Conservation (phyloP, 2,329 filamentous ascomycete species). For the Fonsecaea nubica region DNA sequence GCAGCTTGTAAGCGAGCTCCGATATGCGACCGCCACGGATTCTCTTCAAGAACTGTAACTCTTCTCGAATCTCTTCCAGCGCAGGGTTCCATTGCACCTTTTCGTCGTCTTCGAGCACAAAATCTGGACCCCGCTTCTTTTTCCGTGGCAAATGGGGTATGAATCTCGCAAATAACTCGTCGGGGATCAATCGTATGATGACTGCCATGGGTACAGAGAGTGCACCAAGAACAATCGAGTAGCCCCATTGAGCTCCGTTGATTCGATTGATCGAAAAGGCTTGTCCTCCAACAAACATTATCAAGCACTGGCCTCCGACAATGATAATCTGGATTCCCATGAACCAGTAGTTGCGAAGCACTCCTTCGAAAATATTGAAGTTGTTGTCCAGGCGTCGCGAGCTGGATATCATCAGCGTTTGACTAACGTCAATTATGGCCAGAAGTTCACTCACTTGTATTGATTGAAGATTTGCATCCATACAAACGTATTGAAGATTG, state of each 20-base stretch:
- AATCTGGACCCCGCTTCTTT: slow-evolving; percentile 33
- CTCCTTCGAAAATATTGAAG: slow-evolving; percentile 66
- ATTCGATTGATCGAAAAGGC: slow-evolving; percentile 61
- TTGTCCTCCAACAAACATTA: slow-evolving; percentile 63
- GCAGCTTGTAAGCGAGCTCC: slow-evolving; percentile 65
- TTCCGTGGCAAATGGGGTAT: slow-evolving; percentile 45
- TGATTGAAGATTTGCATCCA: slow-evolving; percentile 78
- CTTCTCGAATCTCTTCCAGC: slow-evolving; percentile 67
- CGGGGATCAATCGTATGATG: slow-evolving; percentile 59
- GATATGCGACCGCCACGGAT: slow-evolving; percentile 68
- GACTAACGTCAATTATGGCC: neutral
- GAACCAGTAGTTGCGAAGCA: slow-evolving; percentile 65
- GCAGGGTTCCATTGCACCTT: slow-evolving; percentile 65
- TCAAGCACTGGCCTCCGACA: slow-evolving; percentile 63
- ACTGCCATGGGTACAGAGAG: slow-evolving; percentile 60
- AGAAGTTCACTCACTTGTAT: slow-evolving; percentile 56
- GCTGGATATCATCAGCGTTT: slow-evolving; percentile 38
- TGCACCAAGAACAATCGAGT: slow-evolving; percentile 58
- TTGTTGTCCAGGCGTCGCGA: slow-evolving; percentile 68
- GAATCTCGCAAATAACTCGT: slow-evolving; percentile 54
- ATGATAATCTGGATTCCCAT: slow-evolving; percentile 64
- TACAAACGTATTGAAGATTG: slow-evolving; percentile 74
- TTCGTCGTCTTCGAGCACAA: slow-evolving; percentile 49
- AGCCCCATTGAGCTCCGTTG: slow-evolving; percentile 61
- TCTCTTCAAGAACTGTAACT: slow-evolving; percentile 68